Conservation (phyloP, 352 stramenopile species). For the Albugo candida region DNA sequence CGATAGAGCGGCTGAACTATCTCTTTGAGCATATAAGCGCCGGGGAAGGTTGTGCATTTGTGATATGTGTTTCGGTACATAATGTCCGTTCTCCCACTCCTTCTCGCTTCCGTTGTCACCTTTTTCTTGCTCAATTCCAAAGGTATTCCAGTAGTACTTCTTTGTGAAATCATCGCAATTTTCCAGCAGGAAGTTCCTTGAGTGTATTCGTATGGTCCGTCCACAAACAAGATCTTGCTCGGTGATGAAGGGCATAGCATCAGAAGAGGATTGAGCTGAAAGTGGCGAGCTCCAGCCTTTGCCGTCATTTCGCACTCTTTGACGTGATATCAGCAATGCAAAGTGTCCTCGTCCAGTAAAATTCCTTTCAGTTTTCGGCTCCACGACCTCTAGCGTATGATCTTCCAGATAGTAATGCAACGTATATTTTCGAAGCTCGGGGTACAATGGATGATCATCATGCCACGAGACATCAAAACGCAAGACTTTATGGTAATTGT, state of each 20-base stretch:
- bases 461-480: conserved; percentile 84
- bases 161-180: conserved; percentile 84
- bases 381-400: conserved; percentile 82
- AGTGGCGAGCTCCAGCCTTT: conserved; percentile 10
- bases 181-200: conserved; percentile 71
- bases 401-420: conserved; percentile 86
- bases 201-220: conserved; percentile 65
- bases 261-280: neutral
- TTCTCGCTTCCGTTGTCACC: neutral
- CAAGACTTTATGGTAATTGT: conserved; percentile 71
- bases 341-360: conserved; percentile 34
- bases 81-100: neutral
- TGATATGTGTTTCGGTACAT: neutral
- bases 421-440: conserved; percentile 72
- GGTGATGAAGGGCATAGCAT: conserved; percentile 15
- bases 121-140: conserved; percentile 64
- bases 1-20: no score
- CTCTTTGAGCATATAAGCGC: neutral
- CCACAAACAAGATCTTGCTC: conserved; percentile 69
- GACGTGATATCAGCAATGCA: conserved; percentile 60
- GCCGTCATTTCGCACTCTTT: conserved; percentile 24
- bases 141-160: conserved; percentile 67
- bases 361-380: conserved; percentile 33
- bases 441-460: conserved; percentile 79
- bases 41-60: conserved; percentile 11